phyloP scores from a whole-genome alignment of 352 stramenopile species.

The Globisporangium emineosum region DNA sequence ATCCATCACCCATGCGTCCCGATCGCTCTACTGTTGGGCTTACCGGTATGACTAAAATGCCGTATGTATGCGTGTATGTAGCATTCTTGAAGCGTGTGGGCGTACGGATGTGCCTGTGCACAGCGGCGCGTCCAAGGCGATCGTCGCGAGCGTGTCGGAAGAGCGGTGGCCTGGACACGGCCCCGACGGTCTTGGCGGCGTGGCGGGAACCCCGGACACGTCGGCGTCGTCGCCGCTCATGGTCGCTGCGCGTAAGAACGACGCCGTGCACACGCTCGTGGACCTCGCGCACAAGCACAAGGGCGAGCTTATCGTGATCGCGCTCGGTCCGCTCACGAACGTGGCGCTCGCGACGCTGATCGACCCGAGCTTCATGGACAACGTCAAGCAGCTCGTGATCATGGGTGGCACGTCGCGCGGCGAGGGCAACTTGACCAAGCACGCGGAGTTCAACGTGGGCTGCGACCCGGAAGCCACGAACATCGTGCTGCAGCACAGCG shows the following conservation, averaged over 20 bases:
- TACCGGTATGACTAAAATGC: too few relatives aligned
- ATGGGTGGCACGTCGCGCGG: conserved; percentile 74
- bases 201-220: conserved; percentile 20
- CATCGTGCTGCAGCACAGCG: conserved; percentile 70
- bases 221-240: conserved; percentile 19
- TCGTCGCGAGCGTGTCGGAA: conserved; percentile 61
- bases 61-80: conserved; percentile 16
- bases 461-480: conserved; percentile 78
- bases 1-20: background rate
- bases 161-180: conserved; percentile 71
- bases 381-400: conserved; percentile 62
- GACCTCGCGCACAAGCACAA: conserved; percentile 50
- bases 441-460: conserved; percentile 79
- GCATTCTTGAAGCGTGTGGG: conserved; percentile 55
- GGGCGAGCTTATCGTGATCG: conserved; percentile 72
- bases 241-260: conserved; percentile 40
- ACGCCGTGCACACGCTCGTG: conserved; percentile 65
- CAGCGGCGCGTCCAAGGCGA: conserved; percentile 61
- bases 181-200: conserved; percentile 64
- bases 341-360: conserved; percentile 70
- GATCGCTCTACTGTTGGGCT: background rate
- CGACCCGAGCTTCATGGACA: conserved; percentile 59
- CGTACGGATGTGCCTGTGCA: conserved; percentile 53
- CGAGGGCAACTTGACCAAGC: conserved; percentile 63
- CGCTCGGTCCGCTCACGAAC: conserved; percentile 76